phyloP scores from a whole-genome alignment of 1,139 yeast genomes.

The Pichia sp. region DNA sequence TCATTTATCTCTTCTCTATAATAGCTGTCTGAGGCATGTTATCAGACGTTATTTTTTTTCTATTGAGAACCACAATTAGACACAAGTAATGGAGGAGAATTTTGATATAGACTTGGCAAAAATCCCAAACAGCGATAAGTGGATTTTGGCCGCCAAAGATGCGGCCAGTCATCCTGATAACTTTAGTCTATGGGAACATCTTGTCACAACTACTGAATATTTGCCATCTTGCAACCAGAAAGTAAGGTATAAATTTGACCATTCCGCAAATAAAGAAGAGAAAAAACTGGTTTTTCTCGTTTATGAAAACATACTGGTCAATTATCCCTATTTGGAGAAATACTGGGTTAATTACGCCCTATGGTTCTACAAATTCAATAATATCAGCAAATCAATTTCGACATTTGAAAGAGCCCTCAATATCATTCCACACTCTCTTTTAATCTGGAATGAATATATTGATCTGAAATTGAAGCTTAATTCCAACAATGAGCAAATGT shows the following conservation, averaged over 20 bases:
- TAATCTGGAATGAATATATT: slow-evolving; percentile 69
- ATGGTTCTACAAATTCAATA: slow-evolving; percentile 54
- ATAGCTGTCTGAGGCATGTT: no score
- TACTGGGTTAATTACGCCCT: slow-evolving; percentile 77
- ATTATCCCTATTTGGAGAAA: slow-evolving; percentile 65
- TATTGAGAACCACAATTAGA: no score
- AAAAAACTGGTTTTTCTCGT: slow-evolving; percentile 38
- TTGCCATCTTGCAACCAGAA: slow-evolving; percentile 13
- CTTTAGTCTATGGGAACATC: slow-evolving; percentile 27
- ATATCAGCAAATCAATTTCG: slow-evolving; percentile 39
- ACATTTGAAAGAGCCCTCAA: slow-evolving; percentile 50
- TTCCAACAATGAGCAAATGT: slow-evolving; percentile 27
- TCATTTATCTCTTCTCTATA: no score
- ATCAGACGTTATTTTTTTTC: no score
- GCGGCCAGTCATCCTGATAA: slow-evolving; percentile 15
- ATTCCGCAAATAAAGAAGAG: slow-evolving; percentile 34
- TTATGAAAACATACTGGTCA: slow-evolving; percentile 48
- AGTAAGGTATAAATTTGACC: slow-evolving; percentile 26
- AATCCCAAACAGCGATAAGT: slow-evolving; percentile 6
- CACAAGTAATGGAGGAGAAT: no score
- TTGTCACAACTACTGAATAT: slow-evolving; percentile 19
- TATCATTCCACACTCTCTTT: slow-evolving; percentile 45
- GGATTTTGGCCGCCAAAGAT: slow-evolving; percentile 19
- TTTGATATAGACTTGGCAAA: no score
- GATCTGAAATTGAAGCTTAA: slow-evolving; percentile 42